Evolutionary conservation across 257 asterid genomes (phyloP), one percentile per base, ranked within the genome.

Genomic region (Gentiana macrophylla): DNA sequence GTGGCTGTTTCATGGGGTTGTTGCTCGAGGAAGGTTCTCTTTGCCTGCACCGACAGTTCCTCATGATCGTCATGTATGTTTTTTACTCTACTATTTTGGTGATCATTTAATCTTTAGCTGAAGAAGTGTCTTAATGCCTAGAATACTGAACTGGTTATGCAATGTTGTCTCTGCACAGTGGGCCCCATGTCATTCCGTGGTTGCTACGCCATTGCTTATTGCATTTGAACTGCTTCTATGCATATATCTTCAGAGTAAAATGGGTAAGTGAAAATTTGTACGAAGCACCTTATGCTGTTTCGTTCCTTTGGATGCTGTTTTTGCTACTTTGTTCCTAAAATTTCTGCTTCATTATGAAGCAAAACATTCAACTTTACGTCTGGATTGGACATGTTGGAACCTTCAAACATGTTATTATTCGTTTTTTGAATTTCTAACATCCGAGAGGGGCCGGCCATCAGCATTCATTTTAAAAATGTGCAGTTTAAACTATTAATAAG

Each of bases 171-270:
- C 54, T 81, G 78, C 66, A 44, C 57, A 92, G 99, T 92, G 97
- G 99, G 97, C 99, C 66, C 99, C 99, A 32, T 92, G 99, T 71
- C 99, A 92, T 80, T 77, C 95, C 43, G 90, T 89, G 72, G 97
- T 84, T 77, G 99, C 94, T 47, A 79, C 69, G 67, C 97, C 99
- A 8, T 73, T 92, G 87, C 89, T 92, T 59, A 74, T 89, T 65
- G 91, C 97, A 49, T 92, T 92, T 65, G 99, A 92, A 72, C 84
- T 92, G 77, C 99, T 92, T 70, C 97, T 92, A 60, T 92, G 97
- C 74, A 81, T 89, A 70, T 78, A 88, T 78, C 99, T 92, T 10
- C 89, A 92, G 84, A 80, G 94, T 75, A 50, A 65, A 61, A 54
- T 70, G 37, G 94, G 99, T 92, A 86, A 64, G 69, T 49, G 63